Percentiles rank a stretch among this genome's conserved stretches.
Evolutionary conservation across 2,329 filamentous ascomycete genomes (phyloP).

Genomic region (Alternaria alternata): DNA sequence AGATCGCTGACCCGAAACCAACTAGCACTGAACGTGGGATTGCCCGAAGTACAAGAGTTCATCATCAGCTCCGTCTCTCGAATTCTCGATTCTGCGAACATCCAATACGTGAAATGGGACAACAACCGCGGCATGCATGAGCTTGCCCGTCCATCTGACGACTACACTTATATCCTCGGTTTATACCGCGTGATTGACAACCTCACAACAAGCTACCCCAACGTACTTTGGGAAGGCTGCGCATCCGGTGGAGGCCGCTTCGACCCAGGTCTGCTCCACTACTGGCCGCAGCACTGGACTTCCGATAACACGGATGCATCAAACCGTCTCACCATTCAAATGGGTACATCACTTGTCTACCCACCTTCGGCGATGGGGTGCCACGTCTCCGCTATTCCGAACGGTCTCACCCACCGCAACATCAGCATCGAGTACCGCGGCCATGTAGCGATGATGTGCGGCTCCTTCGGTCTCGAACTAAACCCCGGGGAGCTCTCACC

Average conservation of each 20-base stretch:
- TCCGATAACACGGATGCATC: conserved; percentile 71
- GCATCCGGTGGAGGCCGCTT: conserved; percentile 71
- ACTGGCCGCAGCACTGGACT: conserved; percentile 72
- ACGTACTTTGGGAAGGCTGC: conserved; percentile 72
- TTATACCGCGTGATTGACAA: conserved; percentile 69
- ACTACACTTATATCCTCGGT: conserved; percentile 69
- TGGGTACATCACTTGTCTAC: conserved; percentile 70
- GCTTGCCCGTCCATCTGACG: conserved; percentile 60
- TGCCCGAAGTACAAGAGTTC: conserved; percentile 69
- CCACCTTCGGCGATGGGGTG: conserved; percentile 70
- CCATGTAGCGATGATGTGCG: conserved; percentile 74
- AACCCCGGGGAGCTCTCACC: conserved; percentile 62
- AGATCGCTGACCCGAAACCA: conserved; percentile 66
- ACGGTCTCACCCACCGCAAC: conserved; percentile 64
- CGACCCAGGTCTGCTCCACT: conserved; percentile 69
- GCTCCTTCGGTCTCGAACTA: conserved; percentile 71
- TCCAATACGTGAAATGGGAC: conserved; percentile 73
- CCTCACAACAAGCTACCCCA: conserved; percentile 66
- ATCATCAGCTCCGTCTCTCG: conserved; percentile 65
- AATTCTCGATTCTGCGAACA: conserved; percentile 62
- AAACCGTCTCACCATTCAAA: conserved; percentile 68
- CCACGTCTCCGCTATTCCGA: conserved; percentile 70
- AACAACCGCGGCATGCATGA: conserved; percentile 73
- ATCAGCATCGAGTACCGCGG: conserved; percentile 68
- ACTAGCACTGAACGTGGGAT: conserved; percentile 68